Evolutionary conservation across 2,329 filamentous ascomycete species (phyloP).

Genomic region (Fusarium siculi): DNA sequence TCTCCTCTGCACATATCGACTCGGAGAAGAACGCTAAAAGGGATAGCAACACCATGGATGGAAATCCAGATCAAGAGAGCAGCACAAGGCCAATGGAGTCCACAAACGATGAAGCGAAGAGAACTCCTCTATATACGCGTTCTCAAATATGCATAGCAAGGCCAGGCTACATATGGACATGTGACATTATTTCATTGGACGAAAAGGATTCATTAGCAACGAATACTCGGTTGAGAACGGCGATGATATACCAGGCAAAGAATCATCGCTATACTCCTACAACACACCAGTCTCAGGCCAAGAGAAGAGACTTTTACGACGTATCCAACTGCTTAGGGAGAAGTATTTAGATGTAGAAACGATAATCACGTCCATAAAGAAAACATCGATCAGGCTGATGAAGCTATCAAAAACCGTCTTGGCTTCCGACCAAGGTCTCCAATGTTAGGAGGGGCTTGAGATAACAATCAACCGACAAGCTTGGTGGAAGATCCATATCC

Average conservation of each 20-base stretch:
- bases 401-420: not conserved
- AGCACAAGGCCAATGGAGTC: not conserved
- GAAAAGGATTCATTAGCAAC: not conserved
- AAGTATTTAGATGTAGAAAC: not conserved
- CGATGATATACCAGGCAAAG: not conserved
- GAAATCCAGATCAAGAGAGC: not conserved
- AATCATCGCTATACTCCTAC: not conserved
- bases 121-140: not conserved
- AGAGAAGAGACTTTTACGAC: not conserved
- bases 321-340: not conserved
- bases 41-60: not conserved
- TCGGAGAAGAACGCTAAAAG: not conserved
- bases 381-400: not conserved
- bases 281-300: not conserved
- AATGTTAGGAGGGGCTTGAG: not conserved
- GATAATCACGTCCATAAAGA: not conserved
- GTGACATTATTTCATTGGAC: not conserved
- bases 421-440: not conserved
- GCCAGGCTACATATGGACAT: not conserved
- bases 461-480: not conserved
- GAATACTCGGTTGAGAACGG: fast-evolving
- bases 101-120: not conserved
- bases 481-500: not conserved
- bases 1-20: not conserved
- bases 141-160: not conserved